Evolutionary conservation across 2,329 filamentous ascomycete species (phyloP), one percentile per base, ranked within the genome.

Genomic region (Arthrobotrys musiformis): DNA sequence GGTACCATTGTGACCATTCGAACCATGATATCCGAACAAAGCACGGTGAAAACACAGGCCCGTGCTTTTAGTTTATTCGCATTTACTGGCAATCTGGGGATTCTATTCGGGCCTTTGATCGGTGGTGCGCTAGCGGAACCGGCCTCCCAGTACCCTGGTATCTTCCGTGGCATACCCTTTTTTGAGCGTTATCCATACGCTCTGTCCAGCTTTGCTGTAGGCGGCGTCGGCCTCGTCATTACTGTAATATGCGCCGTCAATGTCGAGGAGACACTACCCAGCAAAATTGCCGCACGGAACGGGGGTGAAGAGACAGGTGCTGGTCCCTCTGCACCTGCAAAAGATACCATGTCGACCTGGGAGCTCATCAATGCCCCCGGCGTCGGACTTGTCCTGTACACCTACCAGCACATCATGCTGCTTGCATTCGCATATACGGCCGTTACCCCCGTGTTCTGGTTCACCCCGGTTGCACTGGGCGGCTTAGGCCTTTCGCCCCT

Each of bases 11-110:
- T 94, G 64, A 91, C 92, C 4, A 88, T 94, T 68, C 87, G 92
- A 28, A 90, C 92, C 5, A 93, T 94, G 90, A 86, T 94, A 30
- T 88, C 88, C 17, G 92, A 95, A 83, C 89, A 90, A 79, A 91
- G 89, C 82, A 92, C 90, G 0, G 84, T 87, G 4, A 86, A 88
- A 78, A 93, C 90, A 0, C 92, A 94, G 83, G 92, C 92, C 0
- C 85, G 86, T 28, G 89, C 90, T 0, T 95, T 94, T 81, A 90
- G 90, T 81, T 91, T 89, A 85, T 94, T 94, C 81, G 91, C 91
- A 8, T 92, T 94, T 81, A 86, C 88, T 0, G 89, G 89, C 3
- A 94, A 94, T 79, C 22, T 94, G 7, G 92, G 92, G 2, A 89
- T 94, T 50, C 89, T 93, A 72, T 30, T 93, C 1, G 92, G 92